Conservation (phyloP, 1,139 yeast species). For the Blastobotrys petasosporus region DNA sequence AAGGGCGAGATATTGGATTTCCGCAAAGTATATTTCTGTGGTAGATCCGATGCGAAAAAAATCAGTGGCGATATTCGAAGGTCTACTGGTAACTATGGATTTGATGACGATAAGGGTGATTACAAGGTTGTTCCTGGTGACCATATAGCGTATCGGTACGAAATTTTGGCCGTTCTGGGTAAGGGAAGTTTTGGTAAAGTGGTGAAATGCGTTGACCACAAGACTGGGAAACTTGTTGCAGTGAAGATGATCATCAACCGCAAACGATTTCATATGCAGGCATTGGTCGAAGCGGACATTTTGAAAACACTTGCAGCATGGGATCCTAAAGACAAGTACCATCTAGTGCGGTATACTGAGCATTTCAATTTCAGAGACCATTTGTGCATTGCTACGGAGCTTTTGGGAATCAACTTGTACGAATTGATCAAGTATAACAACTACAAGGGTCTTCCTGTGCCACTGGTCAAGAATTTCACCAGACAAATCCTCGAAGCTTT, state of each 20-base stretch:
- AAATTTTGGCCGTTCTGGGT: conserved; percentile 56
- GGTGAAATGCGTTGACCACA: conserved; percentile 63
- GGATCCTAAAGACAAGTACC: conserved; percentile 42
- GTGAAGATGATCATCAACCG: conserved; percentile 73
- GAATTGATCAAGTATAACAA: conserved; percentile 56
- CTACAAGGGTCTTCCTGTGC: conserved; percentile 56
- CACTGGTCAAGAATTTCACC: conserved; percentile 46
- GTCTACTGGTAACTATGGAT: conserved; percentile 50
- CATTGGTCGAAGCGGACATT: conserved; percentile 70
- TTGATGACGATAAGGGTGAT: conserved; percentile 66
- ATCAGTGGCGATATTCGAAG: conserved; percentile 41
- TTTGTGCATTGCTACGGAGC: conserved; percentile 73
- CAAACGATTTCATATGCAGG: conserved; percentile 69
- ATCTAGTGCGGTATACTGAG: conserved; percentile 52
- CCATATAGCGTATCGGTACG: conserved; percentile 72
- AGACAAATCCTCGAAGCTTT: conserved; percentile 55
- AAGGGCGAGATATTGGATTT: conserved; percentile 44
- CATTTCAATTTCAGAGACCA: conserved; percentile 81
- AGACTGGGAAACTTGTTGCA: conserved; percentile 53
- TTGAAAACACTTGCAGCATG: conserved; percentile 42
- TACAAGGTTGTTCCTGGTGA: conserved; percentile 54
- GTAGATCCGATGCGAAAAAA: conserved; percentile 31
- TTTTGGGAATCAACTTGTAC: conserved; percentile 61
- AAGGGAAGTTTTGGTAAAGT: conserved; percentile 86
- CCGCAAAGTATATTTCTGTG: conserved; percentile 40